phyloP scores from a whole-genome alignment of 805 yeast genomes.

The Candida manassasensis region DNA sequence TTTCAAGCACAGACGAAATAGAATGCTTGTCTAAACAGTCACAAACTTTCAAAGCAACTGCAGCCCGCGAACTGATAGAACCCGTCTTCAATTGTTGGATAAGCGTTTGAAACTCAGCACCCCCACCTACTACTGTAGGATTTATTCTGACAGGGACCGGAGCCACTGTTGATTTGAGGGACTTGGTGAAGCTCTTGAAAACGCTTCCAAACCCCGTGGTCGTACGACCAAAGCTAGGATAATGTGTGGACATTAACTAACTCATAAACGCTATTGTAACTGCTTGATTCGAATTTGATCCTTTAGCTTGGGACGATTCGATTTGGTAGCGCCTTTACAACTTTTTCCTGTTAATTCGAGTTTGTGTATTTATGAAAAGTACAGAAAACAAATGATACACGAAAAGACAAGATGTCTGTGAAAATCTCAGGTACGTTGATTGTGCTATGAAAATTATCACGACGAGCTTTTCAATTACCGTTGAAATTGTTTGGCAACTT shows the following conservation, averaged over 20 bases:
- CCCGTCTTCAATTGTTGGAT: slow-evolving; percentile 35
- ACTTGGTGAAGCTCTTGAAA: slow-evolving; percentile 34
- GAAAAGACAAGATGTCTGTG: too few species aligned
- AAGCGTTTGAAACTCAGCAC: slow-evolving; percentile 34
- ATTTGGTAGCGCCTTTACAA: too few species aligned
- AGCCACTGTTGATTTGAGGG: slow-evolving; percentile 26
- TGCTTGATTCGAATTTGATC: not conserved
- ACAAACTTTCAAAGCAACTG: slow-evolving; percentile 49
- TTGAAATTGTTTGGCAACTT: too few species aligned
- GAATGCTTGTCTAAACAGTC: slow-evolving; percentile 48
- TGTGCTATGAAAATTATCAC: too few species aligned
- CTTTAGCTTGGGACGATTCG: too few species aligned
- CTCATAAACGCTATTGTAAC: not conserved
- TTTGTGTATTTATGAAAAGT: too few species aligned
- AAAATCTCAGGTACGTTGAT: too few species aligned
- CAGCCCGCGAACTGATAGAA: slow-evolving; percentile 30
- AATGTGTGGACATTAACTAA: slow-evolving; percentile 19
- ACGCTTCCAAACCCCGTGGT: slow-evolving; percentile 37
- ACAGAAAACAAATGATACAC: too few species aligned
- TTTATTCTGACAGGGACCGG: slow-evolving; percentile 34
- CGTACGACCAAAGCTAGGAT: slow-evolving; percentile 22
- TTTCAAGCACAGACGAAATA: slow-evolving; percentile 59
- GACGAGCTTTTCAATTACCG: too few species aligned
- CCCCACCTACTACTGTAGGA: slow-evolving; percentile 42
- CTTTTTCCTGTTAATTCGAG: too few species aligned